Conservation (phyloP, 1,284 basidiomycete species). For the Cryptococcus deneoformans region DNA sequence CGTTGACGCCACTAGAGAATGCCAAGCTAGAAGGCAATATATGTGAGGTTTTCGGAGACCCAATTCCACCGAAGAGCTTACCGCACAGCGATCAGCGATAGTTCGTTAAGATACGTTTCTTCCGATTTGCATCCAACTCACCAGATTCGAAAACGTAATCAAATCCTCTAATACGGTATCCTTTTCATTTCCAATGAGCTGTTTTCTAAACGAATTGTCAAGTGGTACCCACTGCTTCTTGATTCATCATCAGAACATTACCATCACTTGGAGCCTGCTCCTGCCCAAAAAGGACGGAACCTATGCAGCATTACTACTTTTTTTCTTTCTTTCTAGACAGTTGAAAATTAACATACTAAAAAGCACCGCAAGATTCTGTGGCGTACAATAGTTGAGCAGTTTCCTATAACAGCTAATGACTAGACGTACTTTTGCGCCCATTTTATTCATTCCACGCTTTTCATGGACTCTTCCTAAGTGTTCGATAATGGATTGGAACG, state of each 20-base stretch:
- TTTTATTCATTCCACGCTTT: constrained; percentile 77
- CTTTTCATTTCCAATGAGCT: constrained; percentile 48
- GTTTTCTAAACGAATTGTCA: background rate
- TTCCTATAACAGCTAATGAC: constrained; percentile 35
- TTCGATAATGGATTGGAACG: constrained; percentile 80
- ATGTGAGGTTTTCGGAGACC: constrained; percentile 19
- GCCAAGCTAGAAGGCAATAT: constrained; percentile 23
- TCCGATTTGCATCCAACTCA: constrained; percentile 9
- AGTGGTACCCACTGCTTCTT: constrained; percentile 59
- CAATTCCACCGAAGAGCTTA: constrained; percentile 25
- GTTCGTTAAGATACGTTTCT: background rate
- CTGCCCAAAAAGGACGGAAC: constrained; percentile 79
- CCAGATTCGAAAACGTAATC: constrained; percentile 60
- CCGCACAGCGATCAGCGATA: background rate
- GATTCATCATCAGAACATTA: constrained; percentile 68
- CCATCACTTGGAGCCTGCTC: constrained; percentile 74
- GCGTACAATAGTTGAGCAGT: constrained; percentile 30
- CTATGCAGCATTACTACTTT: constrained; percentile 8
- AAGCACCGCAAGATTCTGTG: constrained; percentile 72
- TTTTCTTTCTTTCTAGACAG: too few relatives aligned
- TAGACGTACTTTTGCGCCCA: constrained; percentile 68
- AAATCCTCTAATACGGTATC: constrained; percentile 86
- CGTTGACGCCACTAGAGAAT: constrained; percentile 18
- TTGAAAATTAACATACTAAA: constrained; percentile 50
- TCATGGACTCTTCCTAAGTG: constrained; percentile 77